Percentiles rank a stretch among this genome's conserved stretches.
These are phyloP conservation scores for Proliferodiscus dingleyae DNA, from an alignment of 2,329 filamentous ascomycete species.

Conservation along the genomic window DNA sequence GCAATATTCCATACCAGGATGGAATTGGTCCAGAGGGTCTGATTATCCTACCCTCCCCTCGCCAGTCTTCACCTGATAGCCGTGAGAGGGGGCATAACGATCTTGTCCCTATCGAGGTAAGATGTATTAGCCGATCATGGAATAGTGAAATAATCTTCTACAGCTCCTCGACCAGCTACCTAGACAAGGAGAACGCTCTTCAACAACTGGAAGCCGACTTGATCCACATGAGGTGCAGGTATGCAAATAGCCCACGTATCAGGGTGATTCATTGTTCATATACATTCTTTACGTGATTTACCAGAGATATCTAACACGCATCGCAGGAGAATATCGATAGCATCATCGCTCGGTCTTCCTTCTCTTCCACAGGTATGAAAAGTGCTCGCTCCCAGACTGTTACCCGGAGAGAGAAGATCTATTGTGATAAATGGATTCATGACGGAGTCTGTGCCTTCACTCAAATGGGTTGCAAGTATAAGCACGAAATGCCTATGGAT, in stretches of 20 bases:
- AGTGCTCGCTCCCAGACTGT: not conserved
- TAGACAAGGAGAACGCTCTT: not conserved
- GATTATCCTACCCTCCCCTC: conserved; percentile 27
- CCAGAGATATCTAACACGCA: not conserved
- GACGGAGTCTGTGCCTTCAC: conserved; percentile 79
- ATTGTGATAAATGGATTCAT: conserved; percentile 87
- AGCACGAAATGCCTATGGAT: conserved; percentile 82
- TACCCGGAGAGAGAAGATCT: conserved; percentile 53
- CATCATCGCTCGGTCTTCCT: conserved; percentile 13
- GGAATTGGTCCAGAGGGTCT: conserved; percentile 26
- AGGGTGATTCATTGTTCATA: not conserved
- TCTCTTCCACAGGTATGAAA: not conserved
- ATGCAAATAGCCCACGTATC: not conserved
- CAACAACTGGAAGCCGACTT: not conserved
- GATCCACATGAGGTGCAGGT: not conserved
- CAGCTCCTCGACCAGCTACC: conserved; percentile 13
- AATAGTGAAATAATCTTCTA: conserved; percentile 3
- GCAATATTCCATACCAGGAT: conserved; percentile 35
- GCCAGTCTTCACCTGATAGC: conserved; percentile 13
- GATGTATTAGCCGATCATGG: not conserved
- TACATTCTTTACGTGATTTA: too few relatives aligned
- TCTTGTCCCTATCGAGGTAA: conserved; percentile 20
- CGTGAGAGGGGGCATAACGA: conserved; percentile 7
- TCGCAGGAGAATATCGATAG: conserved; percentile 13
- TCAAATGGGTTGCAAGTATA: conserved; percentile 82